Conservation (phyloP, 805 yeast species). For the Yarrowia keelungensis region DNA sequence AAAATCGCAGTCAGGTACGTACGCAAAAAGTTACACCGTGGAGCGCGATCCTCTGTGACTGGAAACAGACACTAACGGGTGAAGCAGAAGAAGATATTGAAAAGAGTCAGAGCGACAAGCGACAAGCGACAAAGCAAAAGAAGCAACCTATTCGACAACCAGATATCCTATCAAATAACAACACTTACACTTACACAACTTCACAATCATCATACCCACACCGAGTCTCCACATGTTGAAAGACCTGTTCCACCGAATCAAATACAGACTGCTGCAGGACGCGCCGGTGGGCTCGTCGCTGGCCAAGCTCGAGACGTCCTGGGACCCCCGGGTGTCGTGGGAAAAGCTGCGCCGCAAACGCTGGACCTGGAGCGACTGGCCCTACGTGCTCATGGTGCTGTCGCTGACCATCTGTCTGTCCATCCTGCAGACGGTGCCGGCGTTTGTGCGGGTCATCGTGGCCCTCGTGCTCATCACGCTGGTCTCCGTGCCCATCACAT, state of each 20-base stretch:
- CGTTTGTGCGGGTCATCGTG: constrained; percentile 48
- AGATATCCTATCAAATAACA: neutral
- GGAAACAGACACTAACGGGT: constrained; percentile 13
- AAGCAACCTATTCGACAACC: neutral
- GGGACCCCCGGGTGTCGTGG: constrained; percentile 50
- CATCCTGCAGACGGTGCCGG: constrained; percentile 49
- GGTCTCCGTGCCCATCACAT: constrained; percentile 73
- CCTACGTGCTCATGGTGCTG: constrained; percentile 59
- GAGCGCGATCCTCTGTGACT: constrained; percentile 29
- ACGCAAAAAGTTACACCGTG: constrained; percentile 22
- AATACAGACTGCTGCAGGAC: constrained; percentile 49
- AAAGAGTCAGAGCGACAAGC: too few relatives aligned
- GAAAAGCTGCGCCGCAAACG: constrained; percentile 45
- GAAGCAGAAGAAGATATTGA: neutral
- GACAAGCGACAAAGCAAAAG: neutral
- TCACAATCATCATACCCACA: neutral
- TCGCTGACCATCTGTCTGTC: constrained; percentile 58
- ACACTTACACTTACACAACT: too few relatives aligned
- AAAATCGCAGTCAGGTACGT: constrained; percentile 31
- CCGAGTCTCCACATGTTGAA: constrained; percentile 1
- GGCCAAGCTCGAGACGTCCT: constrained; percentile 48
- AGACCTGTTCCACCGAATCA: constrained; percentile 43
- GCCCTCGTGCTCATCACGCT: constrained; percentile 55
- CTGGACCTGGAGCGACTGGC: constrained; percentile 53
- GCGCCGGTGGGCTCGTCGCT: constrained; percentile 50